Evolutionary conservation across 176 grass and related monocot species (phyloP).

Genomic region (Pharus latifolius): DNA sequence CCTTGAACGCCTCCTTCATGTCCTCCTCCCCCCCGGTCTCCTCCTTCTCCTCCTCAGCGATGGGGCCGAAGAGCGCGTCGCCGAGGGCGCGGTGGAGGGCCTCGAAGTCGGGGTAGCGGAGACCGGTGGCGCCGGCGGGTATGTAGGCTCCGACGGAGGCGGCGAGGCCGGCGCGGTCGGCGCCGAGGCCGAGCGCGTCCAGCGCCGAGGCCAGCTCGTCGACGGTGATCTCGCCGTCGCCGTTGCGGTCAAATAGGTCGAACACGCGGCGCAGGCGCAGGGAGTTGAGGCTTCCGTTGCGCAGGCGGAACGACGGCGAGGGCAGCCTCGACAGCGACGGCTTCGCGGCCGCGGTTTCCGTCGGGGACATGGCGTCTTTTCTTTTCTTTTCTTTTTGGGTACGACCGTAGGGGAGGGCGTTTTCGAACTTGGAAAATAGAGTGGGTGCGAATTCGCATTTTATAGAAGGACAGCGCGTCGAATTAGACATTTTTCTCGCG

Average conservation of each 20-base stretch:
- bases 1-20: conserved; percentile 90
- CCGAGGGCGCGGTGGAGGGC: conserved; percentile 72
- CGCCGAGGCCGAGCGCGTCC: conserved; percentile 75
- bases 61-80: conserved; percentile 58
- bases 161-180: conserved; percentile 39
- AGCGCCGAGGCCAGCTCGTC: conserved; percentile 75
- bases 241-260: conserved; percentile 91
- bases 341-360: conserved; percentile 1
- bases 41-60: not conserved
- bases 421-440: not conserved
- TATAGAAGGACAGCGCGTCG: conserved; percentile 1
- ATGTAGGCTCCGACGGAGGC: conserved; percentile 58
- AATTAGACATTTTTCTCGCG: too few species aligned
- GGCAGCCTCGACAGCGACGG: conserved; percentile 42
- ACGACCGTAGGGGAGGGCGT: not conserved
- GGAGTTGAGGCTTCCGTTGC: conserved; percentile 80
- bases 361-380: not conserved
- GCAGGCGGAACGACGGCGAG: conserved; percentile 88
- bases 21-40: conserved; percentile 42
- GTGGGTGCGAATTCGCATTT: not conserved
- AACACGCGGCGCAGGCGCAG: conserved; percentile 85
- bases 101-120: conserved; percentile 74
- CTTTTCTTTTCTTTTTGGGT: not conserved
- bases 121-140: conserved; percentile 47
- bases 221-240: conserved; percentile 88